Evolutionary conservation across 2,329 filamentous ascomycete genomes (phyloP), one percentile per base, ranked within the genome.

Genomic region (Ambrosiella beaveri): DNA sequence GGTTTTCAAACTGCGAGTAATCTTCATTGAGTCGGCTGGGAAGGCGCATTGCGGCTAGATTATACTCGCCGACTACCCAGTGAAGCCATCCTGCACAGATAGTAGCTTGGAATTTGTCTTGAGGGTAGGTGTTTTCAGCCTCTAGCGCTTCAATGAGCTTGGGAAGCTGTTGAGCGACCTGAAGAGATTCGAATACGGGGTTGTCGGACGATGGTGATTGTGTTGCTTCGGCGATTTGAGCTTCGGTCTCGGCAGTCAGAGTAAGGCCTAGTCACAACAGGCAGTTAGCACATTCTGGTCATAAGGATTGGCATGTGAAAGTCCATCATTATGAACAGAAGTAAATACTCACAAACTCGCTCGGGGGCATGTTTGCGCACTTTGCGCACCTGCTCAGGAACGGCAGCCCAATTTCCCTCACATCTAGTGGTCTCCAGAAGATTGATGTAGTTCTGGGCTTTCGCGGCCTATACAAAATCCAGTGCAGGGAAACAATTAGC

Each of bases 311-410:
- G 41, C 41, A 57, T 45, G 51, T 51, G 13, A 40, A 44, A 7
- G 40, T n/a, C 57, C 5, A 19, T 51, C 6, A 9, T 35, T 12
- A 51, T 36, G 19, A 58, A 51, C 51, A 58, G 60, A 56, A 61
- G 58, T 62, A 67, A 61, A 59, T 62, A 67, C 80, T 65, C 84
- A 96, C 91, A 95, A 71, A 80, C 80, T 69, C 87, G 81, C 61
- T 86, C 80, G 45, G 89, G 85, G 65, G 89, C 87, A 77, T 98
- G 91, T 71, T 98, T 97, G 66, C 85, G 86, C 66, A 97, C 79
- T 72, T 98, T 98, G 68, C 91, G 82, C 65, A 93, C 84, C 62
- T 95, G 78, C 72, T 97, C 91, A 35, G 88, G 87, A 37, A 97
- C 79, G 37, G 86, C 81, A 64, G 82, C 76, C 93, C 93, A 98